phyloP scores from a whole-genome alignment of 2,329 filamentous ascomycete genomes.

The Sporothrix inflata region DNA sequence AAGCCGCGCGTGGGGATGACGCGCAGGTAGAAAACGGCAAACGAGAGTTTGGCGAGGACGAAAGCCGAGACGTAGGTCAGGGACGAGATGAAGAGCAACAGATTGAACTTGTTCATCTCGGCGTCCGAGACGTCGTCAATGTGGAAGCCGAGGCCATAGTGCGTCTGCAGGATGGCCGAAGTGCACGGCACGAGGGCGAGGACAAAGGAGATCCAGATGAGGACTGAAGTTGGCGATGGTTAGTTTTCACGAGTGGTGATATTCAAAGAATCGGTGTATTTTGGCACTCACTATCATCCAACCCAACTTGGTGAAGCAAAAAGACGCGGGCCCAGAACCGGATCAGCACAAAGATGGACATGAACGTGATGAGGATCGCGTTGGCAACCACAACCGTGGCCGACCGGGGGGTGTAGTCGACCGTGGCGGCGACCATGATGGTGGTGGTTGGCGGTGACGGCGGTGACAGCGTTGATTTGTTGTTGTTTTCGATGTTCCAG shows the following conservation, averaged over 20 bases:
- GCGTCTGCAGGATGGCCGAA: background rate
- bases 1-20: constrained; percentile 23
- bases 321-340: constrained; percentile 2
- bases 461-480: too few relatives aligned
- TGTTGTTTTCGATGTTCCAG: background rate
- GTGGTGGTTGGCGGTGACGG: background rate
- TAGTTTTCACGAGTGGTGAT: too few relatives aligned
- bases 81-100: constrained; percentile 18
- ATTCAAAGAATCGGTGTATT: too few relatives aligned
- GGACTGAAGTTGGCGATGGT: background rate
- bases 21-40: constrained; percentile 24
- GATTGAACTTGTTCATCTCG: background rate
- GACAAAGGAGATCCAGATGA: constrained; percentile 3
- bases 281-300: constrained; percentile 16
- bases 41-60: constrained; percentile 25
- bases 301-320: background rate
- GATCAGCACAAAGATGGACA: background rate
- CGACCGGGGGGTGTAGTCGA: background rate
- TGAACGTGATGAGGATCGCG: background rate
- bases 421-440: background rate
- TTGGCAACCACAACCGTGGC: constrained; percentile 13
- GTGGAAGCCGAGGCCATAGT: constrained; percentile 18
- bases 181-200: background rate
- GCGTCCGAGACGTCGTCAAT: background rate
- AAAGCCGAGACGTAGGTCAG: constrained; percentile 24